Evolutionary conservation across 176 grass and related monocot genomes (phyloP).

Genomic region (Zea mays): Zm-B73-REFERENCE-NAM-5.0 NC_050101.1:80618501-80619000

Average conservation of each 20-base stretch:
- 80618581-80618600: slow-evolving; percentile 99
- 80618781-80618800: slow-evolving; percentile 10
- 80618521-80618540: background rate
- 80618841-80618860: background rate
- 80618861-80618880: slow-evolving; percentile 1
- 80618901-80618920: background rate
- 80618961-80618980: background rate
- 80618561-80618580: slow-evolving; percentile 45
- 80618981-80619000: background rate
- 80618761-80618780: slow-evolving; percentile 12
- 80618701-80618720: slow-evolving; percentile 88
- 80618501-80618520: slow-evolving; percentile 8
- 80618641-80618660: slow-evolving; percentile 98
- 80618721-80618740: slow-evolving; percentile 7
- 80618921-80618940: background rate
- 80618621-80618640: slow-evolving; percentile 91
- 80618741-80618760: slow-evolving; percentile 21
- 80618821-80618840: background rate
- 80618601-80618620: slow-evolving; percentile 78
- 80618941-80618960: background rate
- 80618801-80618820: slow-evolving; percentile 13
- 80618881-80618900: slow-evolving; percentile 18
- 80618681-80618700: slow-evolving; percentile 94
- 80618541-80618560: slow-evolving; percentile 18
- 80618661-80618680: slow-evolving; percentile 99